Percentiles rank a stretch among this genome's conserved stretches.
phyloP scores from a whole-genome alignment of 139 green algal species.

The Gonium pectorale region DNA sequence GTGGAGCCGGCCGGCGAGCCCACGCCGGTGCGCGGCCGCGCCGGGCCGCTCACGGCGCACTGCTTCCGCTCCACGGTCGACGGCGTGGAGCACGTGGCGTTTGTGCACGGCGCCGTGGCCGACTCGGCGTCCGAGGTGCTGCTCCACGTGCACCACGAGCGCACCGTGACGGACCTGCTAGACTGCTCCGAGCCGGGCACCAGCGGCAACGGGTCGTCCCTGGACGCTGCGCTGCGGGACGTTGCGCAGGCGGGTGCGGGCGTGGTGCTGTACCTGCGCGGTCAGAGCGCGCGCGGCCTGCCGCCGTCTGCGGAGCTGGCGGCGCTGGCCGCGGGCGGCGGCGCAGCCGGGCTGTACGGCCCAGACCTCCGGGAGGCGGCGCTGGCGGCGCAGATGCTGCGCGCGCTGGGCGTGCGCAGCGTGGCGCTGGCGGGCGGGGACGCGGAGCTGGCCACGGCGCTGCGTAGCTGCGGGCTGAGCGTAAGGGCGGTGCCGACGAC shows the following conservation, averaged over 20 bases:
- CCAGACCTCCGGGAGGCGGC: constrained; percentile 55
- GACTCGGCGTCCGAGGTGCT: constrained; percentile 20
- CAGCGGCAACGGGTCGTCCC: constrained; percentile 32
- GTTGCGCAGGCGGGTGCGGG: constrained; percentile 59
- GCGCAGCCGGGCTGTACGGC: constrained; percentile 4
- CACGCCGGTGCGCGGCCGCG: constrained; percentile 30
- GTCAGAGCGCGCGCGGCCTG: constrained; percentile 51
- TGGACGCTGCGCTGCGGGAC: constrained; percentile 62
- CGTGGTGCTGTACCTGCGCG: constrained; percentile 74
- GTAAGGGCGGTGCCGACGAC: background rate
- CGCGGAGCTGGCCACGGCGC: constrained; percentile 6
- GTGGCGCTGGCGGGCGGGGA: constrained; percentile 51
- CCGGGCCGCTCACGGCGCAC: constrained; percentile 64
- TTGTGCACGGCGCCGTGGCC: constrained; percentile 63
- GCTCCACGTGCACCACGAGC: constrained; percentile 38
- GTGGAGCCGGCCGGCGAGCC: constrained; percentile 13
- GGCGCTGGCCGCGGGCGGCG: constrained; percentile 21
- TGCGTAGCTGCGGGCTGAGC: constrained; percentile 35
- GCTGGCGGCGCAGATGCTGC: constrained; percentile 68
- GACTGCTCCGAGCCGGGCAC: constrained; percentile 4
- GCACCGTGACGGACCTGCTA: constrained; percentile 36
- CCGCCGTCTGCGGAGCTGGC: constrained; percentile 56
- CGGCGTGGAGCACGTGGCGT: constrained; percentile 73
- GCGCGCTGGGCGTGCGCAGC: constrained; percentile 48
- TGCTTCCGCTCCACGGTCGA: constrained; percentile 68